phyloP scores from a whole-genome alignment of 306 rosid species.

The Vigna unguiculata region DNA sequence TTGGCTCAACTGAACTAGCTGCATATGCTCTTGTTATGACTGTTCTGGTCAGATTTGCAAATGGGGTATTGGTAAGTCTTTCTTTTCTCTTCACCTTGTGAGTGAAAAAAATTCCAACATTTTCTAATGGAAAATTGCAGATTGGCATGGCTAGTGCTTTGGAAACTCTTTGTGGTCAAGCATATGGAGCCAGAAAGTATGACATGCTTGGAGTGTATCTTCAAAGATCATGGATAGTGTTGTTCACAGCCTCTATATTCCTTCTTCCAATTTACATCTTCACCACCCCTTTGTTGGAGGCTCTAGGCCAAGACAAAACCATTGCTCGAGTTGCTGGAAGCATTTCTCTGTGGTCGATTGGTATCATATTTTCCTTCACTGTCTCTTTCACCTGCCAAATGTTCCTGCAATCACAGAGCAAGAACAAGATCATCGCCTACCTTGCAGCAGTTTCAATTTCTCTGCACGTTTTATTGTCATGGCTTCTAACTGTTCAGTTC shows the following conservation, averaged over 20 bases:
- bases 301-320: constrained; percentile 57
- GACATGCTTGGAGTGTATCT: constrained; percentile 71
- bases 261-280: constrained; percentile 62
- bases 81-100: neutral
- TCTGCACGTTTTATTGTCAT: constrained; percentile 53
- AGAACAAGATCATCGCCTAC: constrained; percentile 61
- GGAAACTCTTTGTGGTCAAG: constrained; percentile 76
- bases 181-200: constrained; percentile 67
- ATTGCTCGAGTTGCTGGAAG: constrained; percentile 56
- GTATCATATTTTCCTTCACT: constrained; percentile 47
- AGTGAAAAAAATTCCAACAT: neutral
- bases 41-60: constrained; percentile 59
- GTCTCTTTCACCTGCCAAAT: constrained; percentile 65
- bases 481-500: constrained; percentile 64
- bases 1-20: constrained; percentile 63
- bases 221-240: constrained; percentile 74
- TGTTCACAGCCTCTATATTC: constrained; percentile 44
- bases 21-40: constrained; percentile 62
- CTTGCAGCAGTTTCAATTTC: constrained; percentile 59
- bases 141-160: constrained; percentile 80
- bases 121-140: constrained; percentile 43
- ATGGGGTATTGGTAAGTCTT: constrained; percentile 60
- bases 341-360: constrained; percentile 64
- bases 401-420: constrained; percentile 74
- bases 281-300: constrained; percentile 55